Percentiles rank a stretch among this genome's conserved stretches.
phyloP scores from a whole-genome alignment of 1,284 basidiomycete species.

The Moniliophthora roreri region DNA sequence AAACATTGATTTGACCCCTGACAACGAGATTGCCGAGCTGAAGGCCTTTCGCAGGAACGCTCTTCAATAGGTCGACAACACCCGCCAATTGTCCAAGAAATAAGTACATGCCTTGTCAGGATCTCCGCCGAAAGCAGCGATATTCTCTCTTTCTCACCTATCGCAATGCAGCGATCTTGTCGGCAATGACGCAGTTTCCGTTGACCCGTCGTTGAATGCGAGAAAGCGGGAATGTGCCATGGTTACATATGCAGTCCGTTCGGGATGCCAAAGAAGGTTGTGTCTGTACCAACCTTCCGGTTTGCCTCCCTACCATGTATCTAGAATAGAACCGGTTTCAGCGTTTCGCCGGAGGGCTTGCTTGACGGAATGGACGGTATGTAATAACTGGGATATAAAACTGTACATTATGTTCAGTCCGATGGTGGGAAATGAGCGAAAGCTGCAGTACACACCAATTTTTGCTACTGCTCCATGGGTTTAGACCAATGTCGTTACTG shows the following conservation, averaged over 20 bases:
- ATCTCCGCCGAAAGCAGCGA: conserved; percentile 22
- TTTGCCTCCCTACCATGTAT: conserved; percentile 6
- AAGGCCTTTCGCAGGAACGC: conserved; percentile 2
- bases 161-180: conserved; percentile 37
- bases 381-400: neutral
- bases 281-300: no score
- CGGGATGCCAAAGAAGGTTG: conserved; percentile 34
- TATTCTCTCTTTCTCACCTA: conserved; percentile 31
- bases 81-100: conserved; percentile 12
- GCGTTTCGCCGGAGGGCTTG: conserved; percentile 4
- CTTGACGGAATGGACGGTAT: conserved; percentile 5
- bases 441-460: conserved; percentile 10
- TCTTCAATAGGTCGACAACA: conserved; percentile 3
- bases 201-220: conserved; percentile 35
- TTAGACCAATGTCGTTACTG: no score
- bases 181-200: conserved; percentile 41
- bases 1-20: neutral
- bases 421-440: no score
- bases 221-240: conserved; percentile 43
- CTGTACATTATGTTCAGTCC: no score
- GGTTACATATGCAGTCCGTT: conserved; percentile 26
- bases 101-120: neutral
- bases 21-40: neutral
- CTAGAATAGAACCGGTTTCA: conserved; percentile 11
- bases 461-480: conserved; percentile 17